Base-by-base conservation (phyloP, 1,139 yeast species). In the Scheffersomyces illinoinensis region DNA sequence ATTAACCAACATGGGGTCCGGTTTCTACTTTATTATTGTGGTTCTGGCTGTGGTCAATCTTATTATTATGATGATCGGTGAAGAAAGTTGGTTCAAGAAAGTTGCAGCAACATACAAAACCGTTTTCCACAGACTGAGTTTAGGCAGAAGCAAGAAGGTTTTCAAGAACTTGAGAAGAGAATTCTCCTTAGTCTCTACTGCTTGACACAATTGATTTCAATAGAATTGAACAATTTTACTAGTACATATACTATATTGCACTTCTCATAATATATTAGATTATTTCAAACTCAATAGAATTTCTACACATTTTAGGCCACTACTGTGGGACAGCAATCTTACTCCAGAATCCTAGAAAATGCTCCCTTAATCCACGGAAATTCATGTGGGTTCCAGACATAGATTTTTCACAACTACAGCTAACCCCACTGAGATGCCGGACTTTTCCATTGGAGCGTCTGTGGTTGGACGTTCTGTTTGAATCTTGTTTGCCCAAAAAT, bases 1-100 rank as follows among this genome's bases (percentile, higher is more conserved):
- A 70, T 76, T 95, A 67, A 90, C 97, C 0, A 75, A 81, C 57
- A 78, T 90, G 50, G 79, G 91, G 0, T 54, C 64, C 2, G 66
- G 70, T 4, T 88, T 90, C 72, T 88, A 88, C 66, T 51, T 79
- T 33, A 66, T 79, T 20, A 78, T 93, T 21, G 57, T 89, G 4
- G 54, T 77, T 0, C 66, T 81, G 54, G 85, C 87, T 0, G 62
- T 76, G 0, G 51, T 57, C 17, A 92, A 93, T 68, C 84, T 86
- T 58, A 74, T 70, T 1, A 73, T 79, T 0, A 75, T 88, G 74
- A 69, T 78, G 62, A 48, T 75, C 8, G 85, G 88, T 8, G 85
- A 87, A 60, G 69, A 70, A 53, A 59, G 53, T 21, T 67, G 75
- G 64, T 79, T 78, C 59, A 65, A 59, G 23, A 64, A 61, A 33